Base-by-base conservation (phyloP, 1,139 yeast species). In the Geotrichum cucujoidarum region DNA sequence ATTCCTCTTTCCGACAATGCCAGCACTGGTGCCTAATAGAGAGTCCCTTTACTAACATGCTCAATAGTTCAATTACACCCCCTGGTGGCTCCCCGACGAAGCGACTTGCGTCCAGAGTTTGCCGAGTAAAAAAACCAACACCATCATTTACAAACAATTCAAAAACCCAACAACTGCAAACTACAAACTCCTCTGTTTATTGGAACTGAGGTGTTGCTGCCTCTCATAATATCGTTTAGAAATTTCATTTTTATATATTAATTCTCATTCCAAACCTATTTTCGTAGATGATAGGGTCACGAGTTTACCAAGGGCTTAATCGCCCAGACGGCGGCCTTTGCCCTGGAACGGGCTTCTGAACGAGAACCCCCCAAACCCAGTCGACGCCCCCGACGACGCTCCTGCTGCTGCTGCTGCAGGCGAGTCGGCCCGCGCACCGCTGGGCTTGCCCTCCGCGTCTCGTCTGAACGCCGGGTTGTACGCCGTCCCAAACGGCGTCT, bases 21-120 rank as follows among this genome's bases (percentile, higher is more conserved):
- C 8, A 24, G 27, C 10, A 24, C 27, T n/a, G n/a, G n/a, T n/a
- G 27, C 6, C 27, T 10, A 24, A 10, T 24, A 10, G 27, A 10
- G 10, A 6, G 6, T 10, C 27, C 8, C 27, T 24, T 24, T 24
- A 24, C 27, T 24, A 24, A 24, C 27, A 24, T 6, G 8, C 27
- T n/a, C n/a, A 60, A 68, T 80, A 57, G 79, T 82, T 30, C 92
- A 83, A 63, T 72, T 83, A 54, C 90, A 83, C 65, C 90, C 92
- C 8, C 72, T 83, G 60, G 88, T 81, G 53, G 81, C 77, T 17
- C 90, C 90, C 21, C 77, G 77, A 61, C 72, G 89, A 57, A 75
- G 84, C 4, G 87, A 83, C 57, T 69, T 83, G 61, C 76, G 89
- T 63, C 87, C 85, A 5, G 88, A 82, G 58, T 71, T 58, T 52